Evolutionary conservation across 306 rosid genomes (phyloP).

Genomic region (Gastrolobium villosum): DNA sequence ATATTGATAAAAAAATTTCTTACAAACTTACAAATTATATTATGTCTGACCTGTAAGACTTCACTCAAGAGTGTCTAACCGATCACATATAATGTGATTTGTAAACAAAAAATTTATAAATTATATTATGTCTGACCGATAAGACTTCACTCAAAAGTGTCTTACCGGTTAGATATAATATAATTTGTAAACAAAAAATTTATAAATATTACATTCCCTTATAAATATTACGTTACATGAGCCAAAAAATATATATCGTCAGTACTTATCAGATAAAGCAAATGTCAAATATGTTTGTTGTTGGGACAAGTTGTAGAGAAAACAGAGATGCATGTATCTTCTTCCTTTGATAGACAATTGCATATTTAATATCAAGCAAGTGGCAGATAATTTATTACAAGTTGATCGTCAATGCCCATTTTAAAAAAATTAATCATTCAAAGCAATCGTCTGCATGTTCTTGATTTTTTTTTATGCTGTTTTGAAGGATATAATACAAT

Average conservation of each 20-base stretch:
- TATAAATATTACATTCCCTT: no score
- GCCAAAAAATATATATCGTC: not conserved
- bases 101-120: no score
- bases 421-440: slow-evolving; percentile 32
- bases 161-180: no score
- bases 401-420: slow-evolving; percentile 27
- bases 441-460: slow-evolving; percentile 30
- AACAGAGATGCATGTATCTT: slow-evolving; percentile 50
- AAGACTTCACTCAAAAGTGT: no score
- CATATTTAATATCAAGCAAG: slow-evolving; percentile 43
- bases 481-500: not conserved
- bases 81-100: no score
- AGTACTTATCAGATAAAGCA: not conserved
- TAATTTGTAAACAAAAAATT: no score
- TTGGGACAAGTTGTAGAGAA: slow-evolving; percentile 39
- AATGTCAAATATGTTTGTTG: slow-evolving; percentile 28
- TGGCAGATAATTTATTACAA: slow-evolving; percentile 42
- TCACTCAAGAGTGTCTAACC: no score
- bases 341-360: slow-evolving; percentile 25
- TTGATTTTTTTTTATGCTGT: not conserved
- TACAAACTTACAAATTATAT: no score
- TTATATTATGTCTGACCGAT: no score
- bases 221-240: no score
- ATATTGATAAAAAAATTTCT: no score
- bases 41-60: no score